phyloP scores from a whole-genome alignment of 805 yeast genomes.

The Pichia nanzhaoensis region DNA sequence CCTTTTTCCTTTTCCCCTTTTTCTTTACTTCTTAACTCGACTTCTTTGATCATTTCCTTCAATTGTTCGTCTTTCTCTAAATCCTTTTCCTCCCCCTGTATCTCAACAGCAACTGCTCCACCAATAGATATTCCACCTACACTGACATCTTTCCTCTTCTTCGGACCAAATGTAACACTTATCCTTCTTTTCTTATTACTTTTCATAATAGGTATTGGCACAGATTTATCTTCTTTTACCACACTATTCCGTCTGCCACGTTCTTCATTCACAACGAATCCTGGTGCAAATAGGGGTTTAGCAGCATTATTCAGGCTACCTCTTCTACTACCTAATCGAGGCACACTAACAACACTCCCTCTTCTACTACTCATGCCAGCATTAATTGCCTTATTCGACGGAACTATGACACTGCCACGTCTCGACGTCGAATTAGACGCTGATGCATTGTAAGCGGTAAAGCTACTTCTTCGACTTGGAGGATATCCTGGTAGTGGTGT shows the following conservation, averaged over 20 bases:
- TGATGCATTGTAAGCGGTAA: neutral
- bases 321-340: slow-evolving; percentile 3
- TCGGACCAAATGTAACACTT: slow-evolving; percentile 25
- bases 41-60: slow-evolving; percentile 8
- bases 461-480: slow-evolving; percentile 1
- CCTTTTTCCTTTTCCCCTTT: slow-evolving; percentile 3
- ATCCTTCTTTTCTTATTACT: slow-evolving; percentile 27
- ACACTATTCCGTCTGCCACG: slow-evolving; percentile 8
- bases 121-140: slow-evolving; percentile 21
- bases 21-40: slow-evolving; percentile 1
- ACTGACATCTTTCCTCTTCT: slow-evolving; percentile 3
- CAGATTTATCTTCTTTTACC: neutral
- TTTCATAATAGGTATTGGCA: slow-evolving; percentile 10
- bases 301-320: slow-evolving; percentile 1
- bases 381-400: neutral
- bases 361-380: neutral
- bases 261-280: neutral
- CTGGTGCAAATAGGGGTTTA: slow-evolving; percentile 5
- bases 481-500: slow-evolving; percentile 7
- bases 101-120: slow-evolving; percentile 11
- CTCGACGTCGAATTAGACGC: slow-evolving; percentile 5
- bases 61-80: slow-evolving; percentile 3
- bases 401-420: slow-evolving; percentile 7
- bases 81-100: neutral
- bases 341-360: neutral